These are phyloP conservation scores for Globisporangium canariense DNA, from an alignment of 352 stramenopile species.

Conservation along the genomic window DNA sequence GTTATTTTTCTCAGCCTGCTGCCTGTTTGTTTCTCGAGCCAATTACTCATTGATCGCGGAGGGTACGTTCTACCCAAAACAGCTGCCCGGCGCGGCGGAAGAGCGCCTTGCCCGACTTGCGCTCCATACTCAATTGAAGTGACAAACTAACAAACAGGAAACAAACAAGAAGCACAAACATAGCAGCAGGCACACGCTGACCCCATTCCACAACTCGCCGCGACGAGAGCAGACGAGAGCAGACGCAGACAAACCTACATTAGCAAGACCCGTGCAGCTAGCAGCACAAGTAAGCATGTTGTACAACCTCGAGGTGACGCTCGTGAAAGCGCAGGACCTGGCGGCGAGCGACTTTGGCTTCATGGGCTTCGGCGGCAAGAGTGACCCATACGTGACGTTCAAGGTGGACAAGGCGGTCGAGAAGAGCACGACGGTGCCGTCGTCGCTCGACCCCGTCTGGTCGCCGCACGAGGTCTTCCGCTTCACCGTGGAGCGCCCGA, in stretches of 20 bases:
- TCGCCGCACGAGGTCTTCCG: slow-evolving; percentile 49
- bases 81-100: neutral
- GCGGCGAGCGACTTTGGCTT: slow-evolving; percentile 60
- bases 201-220: neutral
- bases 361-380: slow-evolving; percentile 71
- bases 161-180: neutral
- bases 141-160: neutral
- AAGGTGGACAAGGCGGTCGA: slow-evolving; percentile 40
- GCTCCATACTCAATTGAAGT: neutral
- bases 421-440: slow-evolving; percentile 47
- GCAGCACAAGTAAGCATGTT: slow-evolving; percentile 11
- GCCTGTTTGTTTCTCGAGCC: neutral
- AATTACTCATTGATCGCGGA: neutral
- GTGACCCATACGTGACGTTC: slow-evolving; percentile 72
- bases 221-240: neutral
- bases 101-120: too few relatives aligned
- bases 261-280: too few relatives aligned
- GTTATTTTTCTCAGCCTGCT: too few relatives aligned
- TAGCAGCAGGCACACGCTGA: neutral
- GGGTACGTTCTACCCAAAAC: neutral
- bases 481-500: slow-evolving; percentile 55
- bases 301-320: slow-evolving; percentile 59
- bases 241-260: neutral
- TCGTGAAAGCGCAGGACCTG: slow-evolving; percentile 51
- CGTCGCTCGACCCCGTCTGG: slow-evolving; percentile 54